Evolutionary conservation across 2,329 filamentous ascomycete species (phyloP).

Genomic region (Parastagonospora nodorum): DNA sequence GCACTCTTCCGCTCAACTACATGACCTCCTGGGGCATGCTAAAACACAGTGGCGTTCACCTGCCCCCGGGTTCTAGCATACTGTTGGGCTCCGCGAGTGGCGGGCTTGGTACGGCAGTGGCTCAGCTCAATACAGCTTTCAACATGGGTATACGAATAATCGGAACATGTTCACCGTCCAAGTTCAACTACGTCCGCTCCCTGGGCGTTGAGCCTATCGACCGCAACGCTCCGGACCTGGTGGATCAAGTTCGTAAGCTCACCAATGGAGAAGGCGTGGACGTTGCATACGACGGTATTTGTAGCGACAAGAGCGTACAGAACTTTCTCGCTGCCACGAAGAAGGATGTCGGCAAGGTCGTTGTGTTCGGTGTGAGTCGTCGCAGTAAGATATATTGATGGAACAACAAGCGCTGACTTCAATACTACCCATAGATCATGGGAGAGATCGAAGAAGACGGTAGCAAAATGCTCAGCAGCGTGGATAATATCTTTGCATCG

Average conservation of each 20-base stretch:
- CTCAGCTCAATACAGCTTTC: conserved; percentile 10
- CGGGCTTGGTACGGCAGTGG: conserved; percentile 12
- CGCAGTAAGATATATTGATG: background rate
- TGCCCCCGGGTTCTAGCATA: conserved; percentile 10
- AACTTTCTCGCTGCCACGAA: conserved; percentile 8
- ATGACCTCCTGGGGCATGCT: conserved; percentile 17
- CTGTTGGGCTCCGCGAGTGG: conserved; percentile 12
- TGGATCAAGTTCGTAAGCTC: conserved; percentile 6
- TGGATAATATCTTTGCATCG: conserved; percentile 1
- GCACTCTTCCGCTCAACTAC: conserved; percentile 11
- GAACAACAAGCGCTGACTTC: background rate
- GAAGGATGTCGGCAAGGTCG: conserved; percentile 6
- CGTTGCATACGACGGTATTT: conserved; percentile 12
- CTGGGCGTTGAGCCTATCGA: conserved; percentile 12
- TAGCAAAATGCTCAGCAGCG: conserved; percentile 3
- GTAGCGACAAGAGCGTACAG: conserved; percentile 9
- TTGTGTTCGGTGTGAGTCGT: conserved; percentile 6
- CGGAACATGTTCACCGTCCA: conserved; percentile 10
- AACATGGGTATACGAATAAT: conserved; percentile 11
- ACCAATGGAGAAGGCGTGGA: conserved; percentile 11
- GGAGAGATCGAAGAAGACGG: conserved; percentile 8
- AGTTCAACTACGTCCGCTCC: conserved; percentile 13
- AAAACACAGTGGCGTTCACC: conserved; percentile 10
- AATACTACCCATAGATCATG: background rate
- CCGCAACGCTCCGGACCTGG: conserved; percentile 9